These are phyloP conservation scores for Linum trigynum DNA, from an alignment of 345 rosid species.

Conservation along the genomic window DNA sequence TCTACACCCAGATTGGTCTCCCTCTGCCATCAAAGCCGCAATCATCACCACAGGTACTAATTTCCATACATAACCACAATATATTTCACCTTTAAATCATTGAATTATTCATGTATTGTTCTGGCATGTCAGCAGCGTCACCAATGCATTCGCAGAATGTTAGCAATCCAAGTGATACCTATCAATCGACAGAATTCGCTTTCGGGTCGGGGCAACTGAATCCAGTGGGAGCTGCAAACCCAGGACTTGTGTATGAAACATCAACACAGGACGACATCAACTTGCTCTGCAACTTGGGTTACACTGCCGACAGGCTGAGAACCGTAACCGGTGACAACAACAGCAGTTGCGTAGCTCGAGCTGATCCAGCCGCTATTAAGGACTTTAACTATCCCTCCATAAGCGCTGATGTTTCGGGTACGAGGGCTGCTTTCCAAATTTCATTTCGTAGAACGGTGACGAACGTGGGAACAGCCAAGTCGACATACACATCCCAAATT, in stretches of 20 bases:
- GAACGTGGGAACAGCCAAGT: slow-evolving; percentile 21
- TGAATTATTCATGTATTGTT: not conserved
- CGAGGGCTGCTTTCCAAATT: slow-evolving; percentile 13
- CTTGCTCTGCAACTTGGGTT: slow-evolving; percentile 30
- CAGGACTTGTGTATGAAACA: slow-evolving; percentile 39
- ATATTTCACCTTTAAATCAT: no score
- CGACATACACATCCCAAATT: slow-evolving; percentile 21
- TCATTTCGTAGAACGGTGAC: slow-evolving; percentile 29
- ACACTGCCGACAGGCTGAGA: slow-evolving; percentile 9
- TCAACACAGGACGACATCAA: slow-evolving; percentile 24
- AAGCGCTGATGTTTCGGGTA: slow-evolving; percentile 12
- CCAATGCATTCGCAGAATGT: slow-evolving; percentile 21
- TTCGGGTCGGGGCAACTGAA: slow-evolving; percentile 37
- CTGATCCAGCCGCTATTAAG: slow-evolving; percentile 3
- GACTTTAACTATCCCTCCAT: slow-evolving; percentile 38
- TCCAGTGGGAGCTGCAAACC: slow-evolving; percentile 27
- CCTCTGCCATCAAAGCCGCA: slow-evolving; percentile 6
- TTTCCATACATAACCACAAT: not conserved
- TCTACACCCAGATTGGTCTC: slow-evolving; percentile 38
- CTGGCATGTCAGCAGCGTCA: slow-evolving; percentile 18
- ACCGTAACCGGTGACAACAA: slow-evolving; percentile 13
- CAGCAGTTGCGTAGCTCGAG: slow-evolving; percentile 16
- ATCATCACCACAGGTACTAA: not conserved
- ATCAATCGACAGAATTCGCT: slow-evolving; percentile 22
- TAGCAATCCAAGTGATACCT: not conserved